phyloP scores from a whole-genome alignment of 2,329 filamentous ascomycete species.

The Hypoxylon sp. region DNA sequence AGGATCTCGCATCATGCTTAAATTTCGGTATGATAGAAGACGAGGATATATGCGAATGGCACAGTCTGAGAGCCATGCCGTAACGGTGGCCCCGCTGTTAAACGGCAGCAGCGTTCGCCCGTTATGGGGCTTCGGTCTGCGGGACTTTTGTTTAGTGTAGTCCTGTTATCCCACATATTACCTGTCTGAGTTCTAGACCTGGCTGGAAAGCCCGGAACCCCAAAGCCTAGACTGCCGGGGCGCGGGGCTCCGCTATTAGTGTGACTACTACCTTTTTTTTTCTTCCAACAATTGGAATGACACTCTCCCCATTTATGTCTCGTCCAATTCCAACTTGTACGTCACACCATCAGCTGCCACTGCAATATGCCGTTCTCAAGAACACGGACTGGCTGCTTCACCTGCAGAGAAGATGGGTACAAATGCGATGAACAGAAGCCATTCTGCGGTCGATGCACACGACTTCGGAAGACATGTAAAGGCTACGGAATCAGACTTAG shows the following conservation, averaged over 20 bases:
- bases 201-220: not conserved
- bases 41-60: too few relatives aligned
- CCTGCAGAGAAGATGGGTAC: constrained; percentile 54
- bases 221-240: not conserved
- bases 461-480: constrained; percentile 53
- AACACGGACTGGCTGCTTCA: constrained; percentile 52
- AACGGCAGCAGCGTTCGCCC: too few relatives aligned
- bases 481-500: constrained; percentile 53
- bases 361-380: constrained; percentile 46
- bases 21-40: too few relatives aligned
- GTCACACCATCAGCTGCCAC: constrained; percentile 6
- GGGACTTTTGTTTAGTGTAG: too few relatives aligned
- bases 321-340: not conserved
- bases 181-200: not conserved
- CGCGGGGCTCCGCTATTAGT: not conserved
- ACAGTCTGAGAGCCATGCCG: too few relatives aligned
- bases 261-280: not conserved
- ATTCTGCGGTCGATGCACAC: constrained; percentile 52
- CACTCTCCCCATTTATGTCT: not conserved
- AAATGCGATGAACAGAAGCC: constrained; percentile 56
- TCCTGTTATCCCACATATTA: not conserved
- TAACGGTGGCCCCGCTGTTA: too few relatives aligned
- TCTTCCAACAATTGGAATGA: not conserved
- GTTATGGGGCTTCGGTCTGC: too few relatives aligned
- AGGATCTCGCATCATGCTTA: too few relatives aligned